Conservation (phyloP, 345 rosid genomes). For the Salix purpurea region DNA sequence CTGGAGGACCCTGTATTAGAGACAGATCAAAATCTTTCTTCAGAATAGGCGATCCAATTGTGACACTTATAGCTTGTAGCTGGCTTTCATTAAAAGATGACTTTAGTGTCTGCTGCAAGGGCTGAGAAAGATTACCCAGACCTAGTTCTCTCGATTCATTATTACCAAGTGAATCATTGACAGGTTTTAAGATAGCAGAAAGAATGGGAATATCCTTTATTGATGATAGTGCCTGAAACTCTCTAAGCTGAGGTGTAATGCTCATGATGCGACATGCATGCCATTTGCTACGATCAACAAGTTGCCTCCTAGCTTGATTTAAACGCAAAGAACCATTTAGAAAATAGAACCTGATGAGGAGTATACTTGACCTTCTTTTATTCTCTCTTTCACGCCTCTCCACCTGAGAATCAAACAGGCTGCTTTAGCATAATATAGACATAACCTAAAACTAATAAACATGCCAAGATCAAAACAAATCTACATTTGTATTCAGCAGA, state of each 20-base stretch:
- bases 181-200: conserved; percentile 69
- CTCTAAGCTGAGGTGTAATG: conserved; percentile 86
- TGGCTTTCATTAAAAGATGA: conserved; percentile 87
- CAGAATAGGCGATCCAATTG: conserved; percentile 45
- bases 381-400: conserved; percentile 94
- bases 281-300: conserved; percentile 97
- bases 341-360: conserved; percentile 76
- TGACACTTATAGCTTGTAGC: conserved; percentile 69
- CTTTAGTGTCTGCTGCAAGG: conserved; percentile 58
- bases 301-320: conserved; percentile 86
- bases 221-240: conserved; percentile 87
- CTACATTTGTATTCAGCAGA: not conserved
- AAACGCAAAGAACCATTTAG: conserved; percentile 66
- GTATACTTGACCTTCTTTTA: conserved; percentile 61
- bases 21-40: conserved; percentile 64
- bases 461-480: not conserved
- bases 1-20: conserved; percentile 99
- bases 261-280: conserved; percentile 84
- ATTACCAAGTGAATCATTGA: conserved; percentile 28
- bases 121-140: conserved; percentile 51
- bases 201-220: conserved; percentile 66
- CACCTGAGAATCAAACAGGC: conserved; percentile 51
- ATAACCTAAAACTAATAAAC: not conserved
- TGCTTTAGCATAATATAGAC: conserved; percentile 6
- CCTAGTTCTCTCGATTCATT: conserved; percentile 36